phyloP scores from a whole-genome alignment of 2,329 filamentous ascomycete genomes.

The Alternaria consortialis region DNA sequence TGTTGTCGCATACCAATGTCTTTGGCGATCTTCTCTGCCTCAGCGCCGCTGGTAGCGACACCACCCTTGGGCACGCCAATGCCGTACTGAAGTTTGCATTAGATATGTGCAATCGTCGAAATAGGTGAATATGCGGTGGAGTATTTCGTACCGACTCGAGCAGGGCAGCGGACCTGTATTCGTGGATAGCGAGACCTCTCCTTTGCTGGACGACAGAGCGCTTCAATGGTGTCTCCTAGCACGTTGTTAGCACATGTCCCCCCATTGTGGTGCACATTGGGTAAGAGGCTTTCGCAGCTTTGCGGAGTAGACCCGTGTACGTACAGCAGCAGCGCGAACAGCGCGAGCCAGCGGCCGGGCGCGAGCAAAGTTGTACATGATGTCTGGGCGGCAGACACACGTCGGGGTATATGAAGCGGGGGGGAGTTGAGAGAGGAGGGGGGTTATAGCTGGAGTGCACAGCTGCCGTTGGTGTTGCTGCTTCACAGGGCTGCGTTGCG shows the following conservation, averaged over 20 bases:
- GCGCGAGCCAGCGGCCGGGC: conserved; percentile 78
- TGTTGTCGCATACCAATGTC: conserved; percentile 72
- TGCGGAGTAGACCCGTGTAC: conserved; percentile 39
- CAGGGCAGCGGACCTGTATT: conserved; percentile 95
- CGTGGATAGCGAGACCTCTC: conserved; percentile 94
- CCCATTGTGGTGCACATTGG: conserved; percentile 39
- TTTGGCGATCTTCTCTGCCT: conserved; percentile 92
- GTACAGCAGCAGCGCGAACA: conserved; percentile 79
- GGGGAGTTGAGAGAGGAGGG: conserved; percentile 32
- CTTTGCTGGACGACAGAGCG: conserved; percentile 75
- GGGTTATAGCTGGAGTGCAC: conserved; percentile 33
- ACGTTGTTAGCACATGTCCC: conserved; percentile 32
- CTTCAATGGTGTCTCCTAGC: conserved; percentile 65
- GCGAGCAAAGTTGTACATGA: conserved; percentile 89
- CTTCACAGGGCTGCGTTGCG: conserved; percentile 38
- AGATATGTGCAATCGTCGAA: conserved; percentile 22
- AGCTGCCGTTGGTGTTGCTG: conserved; percentile 28
- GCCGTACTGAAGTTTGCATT: conserved; percentile 74
- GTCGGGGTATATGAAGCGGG: conserved; percentile 20
- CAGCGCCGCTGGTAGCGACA: conserved; percentile 81
- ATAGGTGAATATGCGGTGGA: conserved; percentile 18
- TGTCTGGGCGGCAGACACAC: conserved; percentile 52
- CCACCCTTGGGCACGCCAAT: conserved; percentile 90
- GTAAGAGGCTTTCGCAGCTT: conserved; percentile 43
- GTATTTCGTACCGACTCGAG: conserved; percentile 69